Percentiles rank a stretch among this genome's conserved stretches.
These are phyloP conservation scores for Cystobasidium ongulense DNA, from an alignment of 768 basidiomycete species.

Conservation along the genomic window DNA sequence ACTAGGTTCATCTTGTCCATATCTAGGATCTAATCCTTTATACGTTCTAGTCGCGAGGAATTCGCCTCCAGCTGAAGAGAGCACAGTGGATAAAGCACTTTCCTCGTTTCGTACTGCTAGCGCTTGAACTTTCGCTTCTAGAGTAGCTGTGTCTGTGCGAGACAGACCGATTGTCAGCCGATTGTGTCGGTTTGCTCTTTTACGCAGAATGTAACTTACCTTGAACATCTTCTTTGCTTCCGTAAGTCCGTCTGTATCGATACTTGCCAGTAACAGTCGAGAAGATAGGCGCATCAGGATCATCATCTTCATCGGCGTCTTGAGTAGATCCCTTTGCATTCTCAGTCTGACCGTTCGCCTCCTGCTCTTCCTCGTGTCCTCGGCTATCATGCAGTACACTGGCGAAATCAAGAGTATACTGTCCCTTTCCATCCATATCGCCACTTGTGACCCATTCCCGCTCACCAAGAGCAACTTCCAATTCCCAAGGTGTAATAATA, in stretches of 20 bases:
- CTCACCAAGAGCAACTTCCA: slow-evolving; percentile 21
- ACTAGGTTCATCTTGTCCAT: slow-evolving; percentile 70
- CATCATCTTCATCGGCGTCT: slow-evolving; percentile 48
- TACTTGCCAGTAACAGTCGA: slow-evolving; percentile 56
- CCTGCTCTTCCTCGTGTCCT: slow-evolving; percentile 42
- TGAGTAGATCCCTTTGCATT: slow-evolving; percentile 5
- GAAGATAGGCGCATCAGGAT: slow-evolving; percentile 68
- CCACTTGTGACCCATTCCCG: slow-evolving; percentile 10
- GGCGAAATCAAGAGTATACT: slow-evolving; percentile 23
- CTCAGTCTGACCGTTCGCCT: too few species aligned
- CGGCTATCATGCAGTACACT: slow-evolving; percentile 59
- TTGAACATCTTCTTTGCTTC: slow-evolving; percentile 21
- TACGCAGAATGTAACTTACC: background rate
- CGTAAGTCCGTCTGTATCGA: slow-evolving; percentile 18
- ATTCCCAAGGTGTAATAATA: slow-evolving; percentile 86
- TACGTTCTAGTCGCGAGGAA: slow-evolving; percentile 69
- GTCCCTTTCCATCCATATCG: slow-evolving; percentile 1
- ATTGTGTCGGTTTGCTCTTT: background rate
- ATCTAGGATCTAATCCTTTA: slow-evolving; percentile 62
- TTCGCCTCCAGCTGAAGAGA: slow-evolving; percentile 48
- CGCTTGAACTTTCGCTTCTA: background rate
- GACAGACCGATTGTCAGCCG: background rate
- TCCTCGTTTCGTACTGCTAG: slow-evolving; percentile 9
- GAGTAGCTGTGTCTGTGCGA: slow-evolving; percentile 15
- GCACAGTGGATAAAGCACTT: slow-evolving; percentile 29